Evolutionary conservation across 495 filamentous ascomycete genomes (phyloP).

Genomic region (Stereocaulon alpinum): DNA sequence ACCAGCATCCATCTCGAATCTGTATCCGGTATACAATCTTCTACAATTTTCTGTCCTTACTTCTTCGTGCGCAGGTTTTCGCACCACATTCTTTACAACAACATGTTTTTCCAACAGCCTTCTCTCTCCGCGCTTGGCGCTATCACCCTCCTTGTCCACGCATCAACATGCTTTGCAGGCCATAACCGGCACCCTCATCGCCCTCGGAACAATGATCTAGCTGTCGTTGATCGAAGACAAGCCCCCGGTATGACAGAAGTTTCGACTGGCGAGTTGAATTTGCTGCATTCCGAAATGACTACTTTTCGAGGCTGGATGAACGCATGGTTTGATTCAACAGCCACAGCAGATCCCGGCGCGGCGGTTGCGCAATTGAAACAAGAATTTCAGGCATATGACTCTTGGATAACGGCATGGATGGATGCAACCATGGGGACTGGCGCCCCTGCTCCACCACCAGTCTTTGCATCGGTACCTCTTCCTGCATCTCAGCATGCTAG

Average conservation of each 20-base stretch:
- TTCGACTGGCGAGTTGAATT: constrained; percentile 9
- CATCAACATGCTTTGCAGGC: constrained; percentile 10
- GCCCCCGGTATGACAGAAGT: constrained; percentile 3
- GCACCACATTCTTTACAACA: constrained; percentile 13
- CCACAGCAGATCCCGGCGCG: constrained; percentile 4
- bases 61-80: constrained; percentile 15
- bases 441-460: neutral
- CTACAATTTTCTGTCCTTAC: constrained; percentile 12
- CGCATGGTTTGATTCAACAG: constrained; percentile 10
- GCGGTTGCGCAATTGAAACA: constrained; percentile 15
- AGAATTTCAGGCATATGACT: constrained; percentile 19
- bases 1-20: neutral
- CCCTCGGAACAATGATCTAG: constrained; percentile 3
- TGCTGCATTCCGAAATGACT: constrained; percentile 16
- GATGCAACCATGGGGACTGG: constrained; percentile 4
- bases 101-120: constrained; percentile 12
- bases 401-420: constrained; percentile 17
- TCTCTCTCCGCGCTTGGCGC: constrained; percentile 15
- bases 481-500: constrained; percentile 1
- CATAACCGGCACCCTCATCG: constrained; percentile 13
- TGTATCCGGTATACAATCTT: neutral
- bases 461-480: neutral
- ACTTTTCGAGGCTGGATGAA: constrained; percentile 19
- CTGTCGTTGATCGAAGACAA: constrained; percentile 4
- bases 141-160: constrained; percentile 7